phyloP scores from a whole-genome alignment of 1,284 basidiomycete genomes.

The Pyrrhoderma noxium region DNA sequence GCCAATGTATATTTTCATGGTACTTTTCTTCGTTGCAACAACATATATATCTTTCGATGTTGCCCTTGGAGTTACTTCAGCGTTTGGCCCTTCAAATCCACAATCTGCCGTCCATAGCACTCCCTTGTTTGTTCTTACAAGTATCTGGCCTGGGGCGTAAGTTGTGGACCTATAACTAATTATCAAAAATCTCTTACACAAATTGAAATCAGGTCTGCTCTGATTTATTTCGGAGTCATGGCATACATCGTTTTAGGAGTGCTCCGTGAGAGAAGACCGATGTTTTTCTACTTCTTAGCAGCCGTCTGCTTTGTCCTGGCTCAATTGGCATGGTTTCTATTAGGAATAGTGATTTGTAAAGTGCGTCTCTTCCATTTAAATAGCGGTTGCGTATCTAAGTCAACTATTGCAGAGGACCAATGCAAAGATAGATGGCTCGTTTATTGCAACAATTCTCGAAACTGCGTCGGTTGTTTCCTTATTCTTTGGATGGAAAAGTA shows the following conservation, averaged over 20 bases:
- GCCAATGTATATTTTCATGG: slow-evolving; percentile 56
- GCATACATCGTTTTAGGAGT: slow-evolving; percentile 64
- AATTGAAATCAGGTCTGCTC: slow-evolving; percentile 36
- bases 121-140: slow-evolving; percentile 71
- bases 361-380: slow-evolving; percentile 35
- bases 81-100: slow-evolving; percentile 55
- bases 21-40: slow-evolving; percentile 62
- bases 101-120: slow-evolving; percentile 51
- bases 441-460: slow-evolving; percentile 72
- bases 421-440: slow-evolving; percentile 70
- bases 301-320: slow-evolving; percentile 63
- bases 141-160: slow-evolving; percentile 78
- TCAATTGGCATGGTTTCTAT: slow-evolving; percentile 73
- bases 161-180: slow-evolving; percentile 26
- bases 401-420: slow-evolving; percentile 40
- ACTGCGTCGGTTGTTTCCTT: slow-evolving; percentile 63
- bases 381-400: slow-evolving; percentile 11
- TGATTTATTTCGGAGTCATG: slow-evolving; percentile 68
- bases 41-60: slow-evolving; percentile 77
- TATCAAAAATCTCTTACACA: background rate
- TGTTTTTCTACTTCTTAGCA: slow-evolving; percentile 61
- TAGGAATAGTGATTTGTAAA: slow-evolving; percentile 68
- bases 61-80: slow-evolving; percentile 51
- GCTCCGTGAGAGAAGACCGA: slow-evolving; percentile 65
- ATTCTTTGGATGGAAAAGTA: slow-evolving; percentile 75